Base-by-base conservation (phyloP, 2,329 filamentous ascomycete species). In the Scopulariopsis brevicaulis region DNA sequence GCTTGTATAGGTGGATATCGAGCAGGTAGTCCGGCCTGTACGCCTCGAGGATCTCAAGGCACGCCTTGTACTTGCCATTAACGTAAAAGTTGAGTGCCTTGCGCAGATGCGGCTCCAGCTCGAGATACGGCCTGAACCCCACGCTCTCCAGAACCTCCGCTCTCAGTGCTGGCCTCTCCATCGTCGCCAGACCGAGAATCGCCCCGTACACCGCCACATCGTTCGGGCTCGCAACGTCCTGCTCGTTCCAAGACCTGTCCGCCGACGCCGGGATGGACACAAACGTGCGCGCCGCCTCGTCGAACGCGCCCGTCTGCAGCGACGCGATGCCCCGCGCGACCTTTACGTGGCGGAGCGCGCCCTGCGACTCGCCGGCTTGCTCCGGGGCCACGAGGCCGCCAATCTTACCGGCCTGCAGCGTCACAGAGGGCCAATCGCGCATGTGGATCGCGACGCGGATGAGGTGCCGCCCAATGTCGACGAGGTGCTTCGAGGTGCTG, bases 161-260 rank as follows among this genome's bases (percentile, higher is more conserved):
- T 69, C 94, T 87, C 24, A 99, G 77, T 61, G 90, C 84, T 8
- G 78, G 76, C 54, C 94, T 84, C 60, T 89, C 81, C 88, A 97
- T 95, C 1, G 90, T 91, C 28, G 93, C 93, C 25, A 99, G 81
- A 6, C 94, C 90, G 63, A 93, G 87, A 25, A 99, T 82, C 5
- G 90, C 92, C 54, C 93, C 94, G 65, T 97, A 99, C 10, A 94
- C 82, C 22, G 94, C 93, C 24, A 99, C 77, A 65, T 99, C 94
- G 67, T 96, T 96, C 7, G 86, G 81, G 32, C 85, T 91, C 53
- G 90, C 78, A 28, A 96, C 79, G 0, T 87, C 83, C 11, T 20
- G 46, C 32, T 57, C 55, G 55, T 1, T 64, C 59, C 43, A 35
- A 32, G 50, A 40, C 24, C 46, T 22, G 7, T 35, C 24, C 18